A percentile compares a stretch with the other conserved stretches of the same genome.
These are phyloP conservation scores for Monascus ruber DNA, from an alignment of 2,329 filamentous ascomycete species.

Conservation along the genomic window DNA sequence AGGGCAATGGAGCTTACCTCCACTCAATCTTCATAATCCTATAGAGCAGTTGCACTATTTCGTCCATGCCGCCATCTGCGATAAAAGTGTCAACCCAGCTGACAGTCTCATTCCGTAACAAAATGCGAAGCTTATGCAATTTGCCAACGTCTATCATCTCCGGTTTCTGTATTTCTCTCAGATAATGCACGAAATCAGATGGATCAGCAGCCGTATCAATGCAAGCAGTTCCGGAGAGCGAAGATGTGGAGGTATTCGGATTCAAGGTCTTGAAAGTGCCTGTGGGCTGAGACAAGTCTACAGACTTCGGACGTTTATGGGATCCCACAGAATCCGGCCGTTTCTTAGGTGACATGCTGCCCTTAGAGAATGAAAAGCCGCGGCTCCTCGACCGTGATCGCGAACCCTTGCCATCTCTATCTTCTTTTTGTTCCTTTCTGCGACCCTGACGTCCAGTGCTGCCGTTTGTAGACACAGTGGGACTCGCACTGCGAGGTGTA, in stretches of 20 bases:
- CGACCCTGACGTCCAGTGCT: conserved; percentile 26
- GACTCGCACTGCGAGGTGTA: conserved; percentile 35
- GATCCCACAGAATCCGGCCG: conserved; percentile 55
- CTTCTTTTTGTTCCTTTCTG: conserved; percentile 31
- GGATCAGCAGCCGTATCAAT: conserved; percentile 65
- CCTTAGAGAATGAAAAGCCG: conserved; percentile 67
- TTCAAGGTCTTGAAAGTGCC: conserved; percentile 47
- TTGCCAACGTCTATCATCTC: conserved; percentile 85
- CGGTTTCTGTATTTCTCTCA: conserved; percentile 69
- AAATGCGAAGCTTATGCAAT: conserved; percentile 78
- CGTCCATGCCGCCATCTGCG: conserved; percentile 77
- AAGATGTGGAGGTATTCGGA: conserved; percentile 43
- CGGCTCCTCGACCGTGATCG: conserved; percentile 51
- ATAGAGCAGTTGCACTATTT: conserved; percentile 75
- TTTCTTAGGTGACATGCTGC: conserved; percentile 65
- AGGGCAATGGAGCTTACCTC: conserved; percentile 49
- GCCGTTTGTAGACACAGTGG: conserved; percentile 13
- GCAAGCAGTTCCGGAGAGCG: conserved; percentile 50
- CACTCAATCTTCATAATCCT: conserved; percentile 94
- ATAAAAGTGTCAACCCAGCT: conserved; percentile 93
- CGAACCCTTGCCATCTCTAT: conserved; percentile 35
- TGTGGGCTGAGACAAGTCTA: conserved; percentile 51
- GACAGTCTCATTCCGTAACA: conserved; percentile 89
- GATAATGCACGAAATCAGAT: conserved; percentile 74
- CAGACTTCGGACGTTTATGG: conserved; percentile 60